Evolutionary conservation across 2,329 filamentous ascomycete species (phyloP), one percentile per base, ranked within the genome.

Genomic region (Fonsecaea erecta): DNA sequence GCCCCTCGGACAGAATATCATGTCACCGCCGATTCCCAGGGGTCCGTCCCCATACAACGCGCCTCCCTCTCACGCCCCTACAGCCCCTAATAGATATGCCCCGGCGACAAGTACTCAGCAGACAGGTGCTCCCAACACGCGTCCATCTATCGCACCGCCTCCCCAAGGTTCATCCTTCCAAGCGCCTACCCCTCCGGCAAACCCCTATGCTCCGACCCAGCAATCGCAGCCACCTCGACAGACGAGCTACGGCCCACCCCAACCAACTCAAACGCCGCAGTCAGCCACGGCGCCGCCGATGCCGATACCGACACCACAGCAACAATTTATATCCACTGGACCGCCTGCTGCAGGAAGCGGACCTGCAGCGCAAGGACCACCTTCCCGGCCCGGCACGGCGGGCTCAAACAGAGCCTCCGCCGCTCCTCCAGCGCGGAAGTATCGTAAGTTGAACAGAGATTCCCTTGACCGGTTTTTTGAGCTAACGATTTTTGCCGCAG

Each of bases 31-130:
- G 21, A 84, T 92, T 58, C 85, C 88, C 24, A 88, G 92, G 69
- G 92, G 90, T 30, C 85, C 90, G 3, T 97, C 93, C 28, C 93
- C 93, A 5, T 97, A 97, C 77, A 92, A 93, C 73, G 86, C 90
- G 40, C 90, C 93, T 60, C 91, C 91, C 6, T 81, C 88, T 32
- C 84, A 83, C 18, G 82, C 86, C 4, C 70, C 70, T n/a, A 88
- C 91, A n/a, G 86, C 89, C 5, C 85, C 87, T 9, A 92, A 87
- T 79, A 84, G 92, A 73, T 96, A 96, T 76, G 88, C 91, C 14
- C 90, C 90, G 12, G 82, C 85, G 58, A 87, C 89, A 52, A 80
- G 85, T 16, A 75, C 84, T 24, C 86, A 88, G 73, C 80, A 79
- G 67, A 85, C 77, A 24, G 52, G 63, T 18, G 61, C 60, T 35